These are phyloP conservation scores for Populus ilicifolia DNA, from an alignment of 345 rosid species.

Conservation along the genomic window DNA sequence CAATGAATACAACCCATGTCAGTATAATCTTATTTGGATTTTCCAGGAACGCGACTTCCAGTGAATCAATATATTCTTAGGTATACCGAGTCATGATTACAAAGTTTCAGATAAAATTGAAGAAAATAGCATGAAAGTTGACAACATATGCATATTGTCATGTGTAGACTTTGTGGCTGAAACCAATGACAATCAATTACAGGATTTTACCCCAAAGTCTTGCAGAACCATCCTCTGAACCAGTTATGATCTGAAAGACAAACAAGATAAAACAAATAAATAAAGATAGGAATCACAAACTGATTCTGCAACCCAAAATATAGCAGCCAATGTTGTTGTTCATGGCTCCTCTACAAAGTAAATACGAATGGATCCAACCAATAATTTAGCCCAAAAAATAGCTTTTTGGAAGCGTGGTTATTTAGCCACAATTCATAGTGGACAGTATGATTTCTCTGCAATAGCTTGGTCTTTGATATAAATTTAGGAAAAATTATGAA, in stretches of 20 bases:
- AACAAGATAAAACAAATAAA: slow-evolving; percentile 11
- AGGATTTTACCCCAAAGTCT: slow-evolving; percentile 80
- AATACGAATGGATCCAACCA: not conserved
- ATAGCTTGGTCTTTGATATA: too few relatives aligned
- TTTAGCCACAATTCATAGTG: not conserved
- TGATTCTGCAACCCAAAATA: slow-evolving; percentile 4
- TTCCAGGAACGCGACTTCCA: too few relatives aligned
- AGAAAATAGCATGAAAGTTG: not conserved
- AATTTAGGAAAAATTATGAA: not conserved
- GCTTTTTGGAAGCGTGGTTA: too few relatives aligned
- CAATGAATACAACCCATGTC: too few relatives aligned
- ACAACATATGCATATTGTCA: not conserved
- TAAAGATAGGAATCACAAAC: slow-evolving; percentile 1
- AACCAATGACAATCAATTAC: slow-evolving; percentile 6
- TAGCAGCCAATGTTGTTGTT: not conserved
- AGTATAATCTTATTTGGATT: too few relatives aligned
- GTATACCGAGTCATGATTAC: not conserved
- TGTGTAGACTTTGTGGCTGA: not conserved
- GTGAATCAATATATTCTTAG: too few relatives aligned
- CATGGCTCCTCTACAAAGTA: not conserved
- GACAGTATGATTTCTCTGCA: not conserved
- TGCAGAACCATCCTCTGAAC: slow-evolving; percentile 97
- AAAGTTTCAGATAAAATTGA: not conserved
- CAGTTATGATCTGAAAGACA: slow-evolving; percentile 68
- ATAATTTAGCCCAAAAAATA: too few relatives aligned